These are phyloP conservation scores for Penicillium janthinellum DNA, from an alignment of 2,329 filamentous ascomycete genomes.

Conservation along the genomic window DNA sequence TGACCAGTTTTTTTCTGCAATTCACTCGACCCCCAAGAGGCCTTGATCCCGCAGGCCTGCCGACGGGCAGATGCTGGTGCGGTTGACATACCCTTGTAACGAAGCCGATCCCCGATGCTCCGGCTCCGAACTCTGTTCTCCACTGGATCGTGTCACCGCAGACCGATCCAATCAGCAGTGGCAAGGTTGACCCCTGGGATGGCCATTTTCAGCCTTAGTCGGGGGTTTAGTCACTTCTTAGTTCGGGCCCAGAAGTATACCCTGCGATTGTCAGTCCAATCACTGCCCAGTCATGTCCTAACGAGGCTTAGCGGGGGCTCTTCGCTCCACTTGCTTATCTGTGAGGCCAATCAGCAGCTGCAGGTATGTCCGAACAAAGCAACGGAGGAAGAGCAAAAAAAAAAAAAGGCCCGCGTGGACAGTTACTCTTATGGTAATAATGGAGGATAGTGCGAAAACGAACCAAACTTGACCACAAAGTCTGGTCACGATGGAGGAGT, in stretches of 20 bases:
- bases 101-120: slow-evolving; percentile 17
- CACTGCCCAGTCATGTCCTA: neutral
- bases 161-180: slow-evolving; percentile 9
- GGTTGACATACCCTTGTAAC: slow-evolving; percentile 20
- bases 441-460: neutral
- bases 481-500: neutral
- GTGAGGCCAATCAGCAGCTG: slow-evolving; percentile 16
- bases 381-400: neutral
- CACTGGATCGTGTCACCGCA: slow-evolving; percentile 24
- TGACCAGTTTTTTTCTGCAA: slow-evolving; percentile 3
- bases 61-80: neutral
- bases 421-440: neutral
- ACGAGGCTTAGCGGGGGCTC: slow-evolving; percentile 7
- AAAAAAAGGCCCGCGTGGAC: neutral
- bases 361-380: neutral
- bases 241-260: neutral
- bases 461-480: neutral
- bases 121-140: slow-evolving; percentile 16
- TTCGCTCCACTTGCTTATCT: slow-evolving; percentile 30
- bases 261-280: neutral
- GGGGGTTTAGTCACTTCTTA: neutral
- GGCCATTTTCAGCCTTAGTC: slow-evolving; percentile 7
- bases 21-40: slow-evolving; percentile 20
- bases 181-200: slow-evolving; percentile 8
- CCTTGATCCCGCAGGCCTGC: neutral